Evolutionary conservation across 2,329 filamentous ascomycete genomes (phyloP).

Genomic region (Immersiporthe knoxdaviesiana): DNA sequence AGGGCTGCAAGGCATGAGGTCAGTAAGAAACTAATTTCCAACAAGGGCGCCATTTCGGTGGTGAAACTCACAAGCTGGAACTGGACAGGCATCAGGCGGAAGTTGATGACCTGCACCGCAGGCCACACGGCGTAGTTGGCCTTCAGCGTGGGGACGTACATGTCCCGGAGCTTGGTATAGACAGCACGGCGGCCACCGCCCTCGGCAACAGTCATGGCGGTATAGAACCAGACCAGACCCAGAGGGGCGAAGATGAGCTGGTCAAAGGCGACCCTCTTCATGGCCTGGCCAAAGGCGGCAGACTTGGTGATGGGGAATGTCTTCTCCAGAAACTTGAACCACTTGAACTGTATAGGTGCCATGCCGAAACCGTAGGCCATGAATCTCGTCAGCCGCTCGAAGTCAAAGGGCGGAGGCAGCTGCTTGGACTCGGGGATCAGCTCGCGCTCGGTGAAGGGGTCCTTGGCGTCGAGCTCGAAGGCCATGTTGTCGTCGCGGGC

Average conservation of each 20-base stretch:
- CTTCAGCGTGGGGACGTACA: slow-evolving; percentile 92
- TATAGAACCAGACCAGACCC: slow-evolving; percentile 88
- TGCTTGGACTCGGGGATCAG: slow-evolving; percentile 66
- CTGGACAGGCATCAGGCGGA: slow-evolving; percentile 90
- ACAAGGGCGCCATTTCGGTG: no score
- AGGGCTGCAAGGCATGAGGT: slow-evolving; percentile 65
- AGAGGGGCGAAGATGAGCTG: slow-evolving; percentile 92
- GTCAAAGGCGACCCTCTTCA: slow-evolving; percentile 91
- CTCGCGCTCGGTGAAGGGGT: slow-evolving; percentile 66
- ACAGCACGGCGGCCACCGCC: slow-evolving; percentile 84
- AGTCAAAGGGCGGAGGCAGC: slow-evolving; percentile 86
- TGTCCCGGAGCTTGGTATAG: slow-evolving; percentile 83
- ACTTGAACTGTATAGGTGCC: slow-evolving; percentile 93
- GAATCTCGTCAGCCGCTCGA: slow-evolving; percentile 90
- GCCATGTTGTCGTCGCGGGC: slow-evolving; percentile 73
- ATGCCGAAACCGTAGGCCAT: slow-evolving; percentile 98
- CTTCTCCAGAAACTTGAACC: slow-evolving; percentile 84
- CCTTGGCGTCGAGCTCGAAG: slow-evolving; percentile 85
- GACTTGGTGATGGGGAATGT: slow-evolving; percentile 84
- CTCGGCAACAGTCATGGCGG: slow-evolving; percentile 94
- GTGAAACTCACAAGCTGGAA: slow-evolving; percentile 82
- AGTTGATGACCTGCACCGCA: slow-evolving; percentile 94
- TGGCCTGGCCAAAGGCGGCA: slow-evolving; percentile 71
- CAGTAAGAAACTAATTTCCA: slow-evolving; percentile 1
- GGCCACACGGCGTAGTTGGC: slow-evolving; percentile 97